phyloP scores from a whole-genome alignment of 257 asterid genomes.

The Eustoma russellianum region DNA sequence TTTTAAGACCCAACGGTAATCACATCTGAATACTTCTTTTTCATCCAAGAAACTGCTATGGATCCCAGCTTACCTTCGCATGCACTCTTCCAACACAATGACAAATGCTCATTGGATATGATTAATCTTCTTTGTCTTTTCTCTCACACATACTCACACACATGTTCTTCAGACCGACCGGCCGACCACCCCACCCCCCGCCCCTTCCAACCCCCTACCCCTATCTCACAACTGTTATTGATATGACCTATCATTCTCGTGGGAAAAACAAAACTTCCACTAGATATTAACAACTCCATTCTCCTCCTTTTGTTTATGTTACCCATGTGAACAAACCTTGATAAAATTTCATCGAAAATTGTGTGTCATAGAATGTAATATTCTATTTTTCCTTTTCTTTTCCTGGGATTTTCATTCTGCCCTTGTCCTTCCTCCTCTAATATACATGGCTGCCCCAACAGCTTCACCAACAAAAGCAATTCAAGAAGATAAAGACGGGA shows the following conservation, averaged over 20 bases:
- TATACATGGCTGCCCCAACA: conserved; percentile 8
- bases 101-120: conserved; percentile 26
- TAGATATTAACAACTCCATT: conserved; percentile 23
- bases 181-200: no score
- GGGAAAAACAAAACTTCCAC: conserved; percentile 36
- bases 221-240: conserved; percentile 25
- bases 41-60: no score
- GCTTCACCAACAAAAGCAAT: conserved; percentile 8
- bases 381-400: no score
- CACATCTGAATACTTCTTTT: no score
- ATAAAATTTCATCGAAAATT: no score
- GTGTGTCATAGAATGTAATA: no score
- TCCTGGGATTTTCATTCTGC: conserved; percentile 2
- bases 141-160: conserved; percentile 1
- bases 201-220: no score
- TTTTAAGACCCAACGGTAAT: no score
- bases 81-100: conserved; percentile 42
- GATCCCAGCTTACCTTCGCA: conserved; percentile 28
- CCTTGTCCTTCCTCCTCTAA: background rate
- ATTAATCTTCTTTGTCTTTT: conserved; percentile 2
- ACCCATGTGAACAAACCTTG: no score
- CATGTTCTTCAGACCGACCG: conserved; percentile 24
- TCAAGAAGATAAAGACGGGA: conserved; percentile 23
- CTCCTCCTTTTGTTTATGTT: conserved; percentile 19
- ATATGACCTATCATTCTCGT: conserved; percentile 18